Percentiles rank a stretch among this genome's conserved stretches.
These are phyloP conservation scores for Polymyxa betae DNA, from an alignment of 208 protist species.

Conservation along the genomic window DNA sequence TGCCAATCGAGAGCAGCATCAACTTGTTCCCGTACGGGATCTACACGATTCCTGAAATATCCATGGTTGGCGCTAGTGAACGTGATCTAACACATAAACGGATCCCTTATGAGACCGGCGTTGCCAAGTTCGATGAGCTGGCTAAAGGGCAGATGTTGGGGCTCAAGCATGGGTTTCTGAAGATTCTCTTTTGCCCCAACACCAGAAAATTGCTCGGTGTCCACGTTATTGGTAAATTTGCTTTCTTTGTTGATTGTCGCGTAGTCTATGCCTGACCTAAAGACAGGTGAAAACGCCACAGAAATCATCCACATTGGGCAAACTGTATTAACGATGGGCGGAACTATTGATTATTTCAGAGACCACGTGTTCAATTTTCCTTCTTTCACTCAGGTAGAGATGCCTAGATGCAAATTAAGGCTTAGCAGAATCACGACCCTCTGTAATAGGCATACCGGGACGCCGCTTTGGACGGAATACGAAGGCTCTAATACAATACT, in stretches of 20 bases:
- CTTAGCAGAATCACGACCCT: not conserved
- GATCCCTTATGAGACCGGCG: constrained; percentile 31
- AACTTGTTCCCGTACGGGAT: constrained; percentile 24
- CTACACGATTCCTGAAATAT: constrained; percentile 51
- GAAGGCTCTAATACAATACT: not conserved
- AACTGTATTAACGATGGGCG: constrained; percentile 14
- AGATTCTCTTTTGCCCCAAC: constrained; percentile 39
- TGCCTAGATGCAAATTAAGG: not conserved
- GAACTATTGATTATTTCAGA: constrained; percentile 44
- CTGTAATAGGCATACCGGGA: constrained; percentile 3
- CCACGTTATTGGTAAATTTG: constrained; percentile 23
- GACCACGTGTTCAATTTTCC: constrained; percentile 50
- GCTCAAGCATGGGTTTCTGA: not conserved
- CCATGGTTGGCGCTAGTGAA: constrained; percentile 17
- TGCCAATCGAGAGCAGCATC: not conserved
- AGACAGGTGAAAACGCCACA: constrained; percentile 20
- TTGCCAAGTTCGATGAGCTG: constrained; percentile 43
- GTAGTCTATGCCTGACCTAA: not conserved
- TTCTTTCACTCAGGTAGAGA: not conserved
- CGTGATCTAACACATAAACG: not conserved
- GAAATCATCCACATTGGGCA: constrained; percentile 51
- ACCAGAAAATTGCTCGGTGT: constrained; percentile 1
- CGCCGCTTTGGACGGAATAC: not conserved
- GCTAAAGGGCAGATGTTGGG: constrained; percentile 49
- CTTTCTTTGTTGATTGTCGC: not conserved